A percentile compares a stretch with the other conserved stretches of the same genome.
phyloP scores from a whole-genome alignment of 2,329 filamentous ascomycete species.

The Dothistroma pini region DNA sequence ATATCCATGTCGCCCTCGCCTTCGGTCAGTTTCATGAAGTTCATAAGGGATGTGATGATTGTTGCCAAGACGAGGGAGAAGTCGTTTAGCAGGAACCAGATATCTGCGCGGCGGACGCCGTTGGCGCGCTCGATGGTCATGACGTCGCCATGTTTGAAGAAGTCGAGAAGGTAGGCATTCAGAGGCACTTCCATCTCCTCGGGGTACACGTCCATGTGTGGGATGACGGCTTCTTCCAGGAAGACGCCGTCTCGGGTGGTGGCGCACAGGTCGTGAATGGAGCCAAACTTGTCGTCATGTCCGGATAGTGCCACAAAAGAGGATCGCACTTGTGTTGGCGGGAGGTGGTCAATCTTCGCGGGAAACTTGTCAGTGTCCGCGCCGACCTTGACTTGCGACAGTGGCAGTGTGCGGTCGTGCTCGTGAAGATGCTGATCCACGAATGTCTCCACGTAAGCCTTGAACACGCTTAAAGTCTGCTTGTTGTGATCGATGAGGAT shows the following conservation, averaged over 20 bases:
- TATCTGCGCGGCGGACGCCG: slow-evolving; percentile 60
- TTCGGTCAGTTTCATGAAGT: slow-evolving; percentile 52
- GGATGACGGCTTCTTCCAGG: slow-evolving; percentile 69
- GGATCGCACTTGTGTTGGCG: slow-evolving; percentile 55
- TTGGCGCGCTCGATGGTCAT: slow-evolving; percentile 61
- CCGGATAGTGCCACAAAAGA: slow-evolving; percentile 70
- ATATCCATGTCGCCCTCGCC: slow-evolving; percentile 46
- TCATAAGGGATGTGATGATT: slow-evolving; percentile 62
- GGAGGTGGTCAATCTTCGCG: slow-evolving; percentile 28
- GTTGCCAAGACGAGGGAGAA: slow-evolving; percentile 65
- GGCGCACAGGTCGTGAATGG: slow-evolving; percentile 63
- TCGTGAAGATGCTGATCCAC: slow-evolving; percentile 59
- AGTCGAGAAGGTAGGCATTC: slow-evolving; percentile 71
- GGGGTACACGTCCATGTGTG: slow-evolving; percentile 61
- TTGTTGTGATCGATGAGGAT: slow-evolving; percentile 62
- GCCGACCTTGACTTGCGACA: slow-evolving; percentile 52
- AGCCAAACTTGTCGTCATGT: slow-evolving; percentile 59
- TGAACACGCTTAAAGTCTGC: slow-evolving; percentile 63
- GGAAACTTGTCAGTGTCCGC: slow-evolving; percentile 30
- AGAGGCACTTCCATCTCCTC: slow-evolving; percentile 53
- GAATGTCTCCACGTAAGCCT: slow-evolving; percentile 65
- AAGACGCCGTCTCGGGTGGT: slow-evolving; percentile 66
- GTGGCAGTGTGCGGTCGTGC: slow-evolving; percentile 56
- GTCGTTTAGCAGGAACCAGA: slow-evolving; percentile 70
- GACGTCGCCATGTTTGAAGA: slow-evolving; percentile 69